Evolutionary conservation across 345 rosid genomes (phyloP).

Genomic region (Euphorbia lathyris): DNA sequence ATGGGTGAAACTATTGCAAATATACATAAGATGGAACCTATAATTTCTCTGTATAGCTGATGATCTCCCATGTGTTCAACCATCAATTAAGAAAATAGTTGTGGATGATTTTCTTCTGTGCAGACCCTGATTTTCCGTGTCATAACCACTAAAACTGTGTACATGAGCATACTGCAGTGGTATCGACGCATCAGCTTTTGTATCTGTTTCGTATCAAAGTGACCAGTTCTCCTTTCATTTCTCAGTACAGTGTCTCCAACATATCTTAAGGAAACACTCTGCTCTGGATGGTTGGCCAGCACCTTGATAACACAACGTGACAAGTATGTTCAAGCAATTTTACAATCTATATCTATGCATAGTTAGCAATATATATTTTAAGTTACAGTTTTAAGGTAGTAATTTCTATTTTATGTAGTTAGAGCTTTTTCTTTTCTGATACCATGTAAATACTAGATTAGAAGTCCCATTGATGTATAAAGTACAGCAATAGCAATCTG

Average conservation of each 20-base stretch:
- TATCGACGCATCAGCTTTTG: background rate
- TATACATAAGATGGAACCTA: too few species aligned
- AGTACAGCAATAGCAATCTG: background rate
- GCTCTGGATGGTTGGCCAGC: constrained; percentile 56
- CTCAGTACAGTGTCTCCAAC: constrained; percentile 62
- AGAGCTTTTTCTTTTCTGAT: too few species aligned
- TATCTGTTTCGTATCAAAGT: constrained; percentile 5
- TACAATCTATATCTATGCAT: background rate
- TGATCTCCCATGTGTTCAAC: too few species aligned
- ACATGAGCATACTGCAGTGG: background rate
- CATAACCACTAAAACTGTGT: background rate
- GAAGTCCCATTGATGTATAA: background rate
- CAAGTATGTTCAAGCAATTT: constrained; percentile 35
- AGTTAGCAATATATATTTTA: background rate
- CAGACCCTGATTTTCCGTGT: too few species aligned
- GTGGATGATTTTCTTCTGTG: too few species aligned
- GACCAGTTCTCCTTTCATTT: constrained; percentile 14
- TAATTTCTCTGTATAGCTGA: too few species aligned
- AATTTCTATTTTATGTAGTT: too few species aligned
- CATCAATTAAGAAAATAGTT: too few species aligned
- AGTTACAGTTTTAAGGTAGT: background rate
- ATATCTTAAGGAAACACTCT: constrained; percentile 55
- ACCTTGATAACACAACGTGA: constrained; percentile 43
- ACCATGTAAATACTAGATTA: too few species aligned
- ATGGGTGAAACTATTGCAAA: too few species aligned